phyloP scores from a whole-genome alignment of 441 rosid species.

The Populus hybrid region DNA sequence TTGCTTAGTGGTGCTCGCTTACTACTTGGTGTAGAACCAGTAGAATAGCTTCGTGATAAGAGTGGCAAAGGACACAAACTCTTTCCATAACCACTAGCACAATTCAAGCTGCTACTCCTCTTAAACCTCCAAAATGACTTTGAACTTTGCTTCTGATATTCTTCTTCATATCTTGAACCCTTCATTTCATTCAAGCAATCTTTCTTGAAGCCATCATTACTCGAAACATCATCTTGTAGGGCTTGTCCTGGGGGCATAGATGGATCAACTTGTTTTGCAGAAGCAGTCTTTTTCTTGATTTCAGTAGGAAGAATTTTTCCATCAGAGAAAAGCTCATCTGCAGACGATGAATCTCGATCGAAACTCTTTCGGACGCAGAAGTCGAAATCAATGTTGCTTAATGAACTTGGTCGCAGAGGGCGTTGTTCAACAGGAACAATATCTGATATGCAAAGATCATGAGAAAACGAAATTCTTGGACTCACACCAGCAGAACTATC shows the following conservation, averaged over 20 bases:
- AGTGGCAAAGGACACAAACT: slow-evolving; percentile 75
- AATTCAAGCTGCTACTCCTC: slow-evolving; percentile 70
- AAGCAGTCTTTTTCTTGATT: slow-evolving; percentile 51
- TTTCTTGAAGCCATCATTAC: slow-evolving; percentile 5
- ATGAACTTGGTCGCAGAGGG: slow-evolving; percentile 40
- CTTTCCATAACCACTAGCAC: slow-evolving; percentile 62
- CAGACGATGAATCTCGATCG: slow-evolving; percentile 64
- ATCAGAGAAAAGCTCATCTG: slow-evolving; percentile 80
- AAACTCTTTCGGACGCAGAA: slow-evolving; percentile 59
- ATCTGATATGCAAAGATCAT: slow-evolving; percentile 59
- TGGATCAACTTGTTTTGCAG: slow-evolving; percentile 15
- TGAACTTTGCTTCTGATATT: slow-evolving; percentile 38
- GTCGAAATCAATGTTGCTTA: slow-evolving; percentile 65
- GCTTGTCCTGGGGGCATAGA: slow-evolving; percentile 6
- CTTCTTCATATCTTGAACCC: slow-evolving; percentile 20
- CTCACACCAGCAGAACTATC: slow-evolving; percentile 49
- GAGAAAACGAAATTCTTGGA: slow-evolving; percentile 89
- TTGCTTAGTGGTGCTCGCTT: slow-evolving; percentile 37
- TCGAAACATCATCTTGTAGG: neutral
- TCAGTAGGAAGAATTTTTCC: slow-evolving; percentile 76
- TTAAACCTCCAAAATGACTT: slow-evolving; percentile 84
- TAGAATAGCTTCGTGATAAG: slow-evolving; percentile 70
- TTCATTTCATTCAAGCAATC: slow-evolving; percentile 22
- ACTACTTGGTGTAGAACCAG: slow-evolving; percentile 46
- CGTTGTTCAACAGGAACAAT: slow-evolving; percentile 50